phyloP scores from a whole-genome alignment of 106 monocot genomes.

The Vanilla planifolia region DNA sequence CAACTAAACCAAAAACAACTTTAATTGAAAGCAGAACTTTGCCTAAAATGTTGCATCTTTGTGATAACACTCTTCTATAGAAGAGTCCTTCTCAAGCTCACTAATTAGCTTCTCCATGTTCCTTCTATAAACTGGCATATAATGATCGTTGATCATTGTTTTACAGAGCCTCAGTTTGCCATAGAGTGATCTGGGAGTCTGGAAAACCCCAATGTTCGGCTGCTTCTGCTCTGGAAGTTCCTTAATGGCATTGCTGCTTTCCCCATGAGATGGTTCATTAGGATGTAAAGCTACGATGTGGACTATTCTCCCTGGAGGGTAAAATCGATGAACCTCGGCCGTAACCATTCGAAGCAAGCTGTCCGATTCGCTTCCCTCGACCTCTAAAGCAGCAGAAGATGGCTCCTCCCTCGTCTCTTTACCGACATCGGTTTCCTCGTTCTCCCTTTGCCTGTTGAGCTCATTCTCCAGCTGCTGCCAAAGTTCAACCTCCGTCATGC shows the following conservation, averaged over 20 bases:
- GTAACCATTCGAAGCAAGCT: conserved; percentile 27
- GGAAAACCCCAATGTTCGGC: conserved; percentile 54
- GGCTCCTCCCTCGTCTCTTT: conserved; percentile 71
- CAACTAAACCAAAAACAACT: no score
- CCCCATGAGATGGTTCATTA: conserved; percentile 18
- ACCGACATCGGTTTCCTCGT: conserved; percentile 29
- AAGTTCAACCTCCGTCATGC: conserved; percentile 79
- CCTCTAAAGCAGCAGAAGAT: conserved; percentile 41
- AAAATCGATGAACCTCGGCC: conserved; percentile 64
- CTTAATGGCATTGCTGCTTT: conserved; percentile 5
- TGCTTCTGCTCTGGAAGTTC: conserved; percentile 1
- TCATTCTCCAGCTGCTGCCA: conserved; percentile 97
- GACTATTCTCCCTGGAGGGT: conserved; percentile 85
- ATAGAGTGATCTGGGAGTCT: conserved; percentile 79
- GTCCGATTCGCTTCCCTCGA: conserved; percentile 22
- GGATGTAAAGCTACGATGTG: conserved; percentile 46
- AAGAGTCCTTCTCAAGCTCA: conserved; percentile 43
- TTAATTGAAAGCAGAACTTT: background rate
- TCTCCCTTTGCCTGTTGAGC: conserved; percentile 34
- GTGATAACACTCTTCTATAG: background rate
- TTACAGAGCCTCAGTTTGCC: conserved; percentile 84
- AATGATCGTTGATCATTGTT: conserved; percentile 91
- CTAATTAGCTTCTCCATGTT: conserved; percentile 68
- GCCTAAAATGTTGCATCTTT: conserved; percentile 1
- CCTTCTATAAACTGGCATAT: conserved; percentile 85